Percentiles rank a stretch among this genome's conserved stretches.
Conservation (phyloP, 2,329 filamentous ascomycete species). For the Myriosclerotinia duriaeana region DNA sequence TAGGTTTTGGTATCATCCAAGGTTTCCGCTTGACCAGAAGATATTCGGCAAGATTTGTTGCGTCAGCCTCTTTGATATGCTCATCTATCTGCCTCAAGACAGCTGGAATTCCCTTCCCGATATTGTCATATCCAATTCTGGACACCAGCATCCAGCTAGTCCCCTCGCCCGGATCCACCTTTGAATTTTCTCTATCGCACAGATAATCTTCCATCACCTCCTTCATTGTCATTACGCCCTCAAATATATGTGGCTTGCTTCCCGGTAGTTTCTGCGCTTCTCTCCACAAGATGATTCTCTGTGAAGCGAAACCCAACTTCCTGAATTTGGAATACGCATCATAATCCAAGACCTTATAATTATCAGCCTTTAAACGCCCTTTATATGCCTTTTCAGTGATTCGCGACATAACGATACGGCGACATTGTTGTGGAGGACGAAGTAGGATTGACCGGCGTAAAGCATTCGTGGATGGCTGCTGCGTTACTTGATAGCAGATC, state of each 20-base stretch:
- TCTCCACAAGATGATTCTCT: background rate
- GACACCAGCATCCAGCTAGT: constrained; percentile 18
- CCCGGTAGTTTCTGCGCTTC: background rate
- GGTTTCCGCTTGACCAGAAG: constrained; percentile 14
- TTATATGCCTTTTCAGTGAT: background rate
- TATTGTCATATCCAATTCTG: background rate
- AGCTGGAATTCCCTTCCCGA: background rate
- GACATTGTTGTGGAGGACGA: constrained; percentile 17
- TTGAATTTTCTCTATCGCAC: background rate
- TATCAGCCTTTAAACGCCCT: background rate
- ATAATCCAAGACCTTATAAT: constrained; percentile 8
- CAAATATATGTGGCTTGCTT: background rate
- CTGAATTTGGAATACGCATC: background rate
- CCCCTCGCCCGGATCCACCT: background rate
- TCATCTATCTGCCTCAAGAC: background rate
- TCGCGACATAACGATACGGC: background rate
- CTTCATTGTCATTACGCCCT: constrained; percentile 1
- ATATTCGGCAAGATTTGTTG: background rate
- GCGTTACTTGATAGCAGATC: background rate
- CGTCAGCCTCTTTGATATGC: background rate
- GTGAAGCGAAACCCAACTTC: background rate
- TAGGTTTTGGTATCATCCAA: constrained; percentile 13
- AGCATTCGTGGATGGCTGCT: constrained; percentile 2
- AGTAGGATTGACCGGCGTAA: constrained; percentile 4
- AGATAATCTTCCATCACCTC: background rate